phyloP scores from a whole-genome alignment of 805 yeast genomes.

The Dipodascopsis tothii region DNA sequence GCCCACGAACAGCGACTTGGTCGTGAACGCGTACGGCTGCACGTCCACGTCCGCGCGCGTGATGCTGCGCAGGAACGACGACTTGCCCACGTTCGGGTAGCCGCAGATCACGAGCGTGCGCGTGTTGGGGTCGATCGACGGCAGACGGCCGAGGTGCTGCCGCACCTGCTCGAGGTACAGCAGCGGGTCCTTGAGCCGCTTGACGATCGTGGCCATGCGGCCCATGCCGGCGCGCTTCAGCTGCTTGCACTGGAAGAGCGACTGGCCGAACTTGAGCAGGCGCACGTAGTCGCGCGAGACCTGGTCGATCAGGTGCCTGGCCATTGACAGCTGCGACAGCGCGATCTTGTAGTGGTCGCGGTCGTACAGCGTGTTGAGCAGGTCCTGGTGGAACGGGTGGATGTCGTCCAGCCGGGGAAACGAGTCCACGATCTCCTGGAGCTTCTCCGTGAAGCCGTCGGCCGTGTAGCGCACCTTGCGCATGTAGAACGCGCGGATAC shows the following conservation, averaged over 20 bases:
- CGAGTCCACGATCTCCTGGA: slow-evolving; percentile 72
- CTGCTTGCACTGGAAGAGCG: slow-evolving; percentile 96
- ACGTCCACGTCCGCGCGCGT: slow-evolving; percentile 98
- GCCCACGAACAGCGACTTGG: slow-evolving; percentile 94
- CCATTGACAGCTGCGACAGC: slow-evolving; percentile 86
- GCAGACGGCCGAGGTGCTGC: slow-evolving; percentile 97
- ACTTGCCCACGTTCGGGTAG: slow-evolving; percentile 98
- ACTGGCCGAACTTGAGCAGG: slow-evolving; percentile 92
- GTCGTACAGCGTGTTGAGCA: slow-evolving; percentile 95
- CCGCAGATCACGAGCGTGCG: slow-evolving; percentile 96
- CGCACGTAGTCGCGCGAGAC: slow-evolving; percentile 93
- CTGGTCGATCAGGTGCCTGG: slow-evolving; percentile 89
- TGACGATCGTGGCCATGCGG: slow-evolving; percentile 97
- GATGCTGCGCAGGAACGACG: slow-evolving; percentile 84
- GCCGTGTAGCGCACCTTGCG: slow-evolving; percentile 94
- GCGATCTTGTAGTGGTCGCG: slow-evolving; percentile 97
- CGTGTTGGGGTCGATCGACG: slow-evolving; percentile 96
- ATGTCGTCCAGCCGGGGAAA: slow-evolving; percentile 96
- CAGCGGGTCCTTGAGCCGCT: slow-evolving; percentile 90
- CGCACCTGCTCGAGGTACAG: slow-evolving; percentile 94
- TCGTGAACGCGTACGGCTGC: slow-evolving; percentile 98
- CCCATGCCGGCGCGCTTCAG: slow-evolving; percentile 97
- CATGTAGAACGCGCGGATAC: slow-evolving; percentile 96
- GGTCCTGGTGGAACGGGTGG: slow-evolving; percentile 96
- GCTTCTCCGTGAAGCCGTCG: slow-evolving; percentile 86